Evolutionary conservation across 139 green algal species (phyloP).

Genomic region (Closterium sp.): DNA sequence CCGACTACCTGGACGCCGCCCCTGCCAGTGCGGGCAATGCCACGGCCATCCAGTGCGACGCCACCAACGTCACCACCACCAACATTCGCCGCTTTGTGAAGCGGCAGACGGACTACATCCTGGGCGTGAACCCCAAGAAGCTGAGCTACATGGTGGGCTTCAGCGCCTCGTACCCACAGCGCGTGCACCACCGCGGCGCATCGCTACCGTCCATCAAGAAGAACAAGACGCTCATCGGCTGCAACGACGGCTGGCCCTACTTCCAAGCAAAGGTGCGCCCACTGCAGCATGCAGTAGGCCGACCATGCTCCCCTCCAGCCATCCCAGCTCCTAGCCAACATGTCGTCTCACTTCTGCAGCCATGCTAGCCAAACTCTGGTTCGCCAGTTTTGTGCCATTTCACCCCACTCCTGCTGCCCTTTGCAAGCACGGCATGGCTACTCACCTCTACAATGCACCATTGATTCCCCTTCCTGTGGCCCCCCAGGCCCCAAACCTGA

Average conservation of each 20-base stretch:
- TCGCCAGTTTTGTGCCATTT: no score
- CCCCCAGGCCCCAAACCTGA: slow-evolving; percentile 9
- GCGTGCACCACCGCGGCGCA: slow-evolving; percentile 31
- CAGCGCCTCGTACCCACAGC: slow-evolving; percentile 28
- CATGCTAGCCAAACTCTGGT: no score
- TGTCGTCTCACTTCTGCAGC: no score
- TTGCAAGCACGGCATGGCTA: no score
- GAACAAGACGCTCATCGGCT: background rate
- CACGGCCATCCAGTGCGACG: background rate
- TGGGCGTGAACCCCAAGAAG: slow-evolving; percentile 15
- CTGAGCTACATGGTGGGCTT: slow-evolving; percentile 49
- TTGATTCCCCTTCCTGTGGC: no score
- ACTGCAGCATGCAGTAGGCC: background rate
- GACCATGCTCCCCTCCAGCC: no score
- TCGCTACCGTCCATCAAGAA: slow-evolving; percentile 23
- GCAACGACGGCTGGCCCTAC: background rate
- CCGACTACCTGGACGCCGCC: slow-evolving; percentile 11
- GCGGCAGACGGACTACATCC: slow-evolving; percentile 33
- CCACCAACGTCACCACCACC: background rate
- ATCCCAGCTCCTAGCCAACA: no score
- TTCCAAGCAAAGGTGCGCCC: background rate
- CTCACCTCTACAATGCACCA: no score
- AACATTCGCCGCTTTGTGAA: background rate
- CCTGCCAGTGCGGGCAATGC: background rate
- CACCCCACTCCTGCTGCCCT: no score